Conservation (phyloP, 1,284 basidiomycete species). For the Cryptococcus sp. region DNA sequence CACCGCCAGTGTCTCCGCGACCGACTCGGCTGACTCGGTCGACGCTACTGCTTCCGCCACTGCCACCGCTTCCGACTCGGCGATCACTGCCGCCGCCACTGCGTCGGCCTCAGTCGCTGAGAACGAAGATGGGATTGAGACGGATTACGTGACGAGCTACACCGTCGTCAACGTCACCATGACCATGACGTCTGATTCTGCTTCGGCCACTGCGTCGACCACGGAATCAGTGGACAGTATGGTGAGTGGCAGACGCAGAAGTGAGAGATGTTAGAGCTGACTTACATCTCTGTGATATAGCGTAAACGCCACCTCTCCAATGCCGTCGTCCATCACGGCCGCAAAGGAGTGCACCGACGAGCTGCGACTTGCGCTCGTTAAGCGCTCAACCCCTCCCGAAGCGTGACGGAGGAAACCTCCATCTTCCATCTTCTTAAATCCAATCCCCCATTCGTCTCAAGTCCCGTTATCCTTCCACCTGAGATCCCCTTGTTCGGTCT, state of each 20-base stretch:
- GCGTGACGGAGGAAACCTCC: too few species aligned
- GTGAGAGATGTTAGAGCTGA: too few species aligned
- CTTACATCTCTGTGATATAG: too few species aligned
- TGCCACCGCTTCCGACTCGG: constrained; percentile 7
- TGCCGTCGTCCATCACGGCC: too few species aligned
- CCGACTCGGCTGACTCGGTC: neutral
- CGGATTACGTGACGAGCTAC: constrained; percentile 36
- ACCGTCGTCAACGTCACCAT: constrained; percentile 40
- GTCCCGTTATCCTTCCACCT: too few species aligned
- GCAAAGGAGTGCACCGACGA: neutral
- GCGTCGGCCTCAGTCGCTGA: constrained; percentile 22
- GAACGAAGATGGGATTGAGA: constrained; percentile 43
- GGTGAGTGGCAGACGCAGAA: too few species aligned
- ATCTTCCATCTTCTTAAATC: too few species aligned
- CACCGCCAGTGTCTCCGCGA: neutral
- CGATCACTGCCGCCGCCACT: constrained; percentile 14
- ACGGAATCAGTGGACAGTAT: neutral
- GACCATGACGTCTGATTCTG: constrained; percentile 23
- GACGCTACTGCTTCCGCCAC: constrained; percentile 8
- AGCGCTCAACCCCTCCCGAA: too few species aligned
- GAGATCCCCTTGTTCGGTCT: too few species aligned
- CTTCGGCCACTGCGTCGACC: constrained; percentile 3
- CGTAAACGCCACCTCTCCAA: too few species aligned
- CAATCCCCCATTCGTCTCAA: too few species aligned
- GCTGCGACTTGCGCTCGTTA: too few species aligned